Evolutionary conservation across 257 asterid species (phyloP).

Genomic region (Linaria vulgaris): DNA sequence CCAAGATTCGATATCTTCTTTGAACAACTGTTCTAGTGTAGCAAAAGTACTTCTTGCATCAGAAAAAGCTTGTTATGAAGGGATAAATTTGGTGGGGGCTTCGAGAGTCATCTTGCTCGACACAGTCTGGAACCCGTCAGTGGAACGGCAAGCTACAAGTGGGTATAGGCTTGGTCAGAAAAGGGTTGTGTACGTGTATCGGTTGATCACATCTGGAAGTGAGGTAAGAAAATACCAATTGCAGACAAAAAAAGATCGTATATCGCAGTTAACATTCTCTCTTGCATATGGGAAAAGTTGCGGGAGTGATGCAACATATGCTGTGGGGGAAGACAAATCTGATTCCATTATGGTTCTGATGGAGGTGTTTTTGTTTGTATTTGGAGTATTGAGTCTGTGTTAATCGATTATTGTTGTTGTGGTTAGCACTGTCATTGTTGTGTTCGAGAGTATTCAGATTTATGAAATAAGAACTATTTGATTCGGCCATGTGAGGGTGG

Average conservation of each 20-base stretch:
- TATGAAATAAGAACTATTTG: too few relatives aligned
- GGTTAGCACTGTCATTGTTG: too few relatives aligned
- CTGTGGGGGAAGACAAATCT: constrained; percentile 28
- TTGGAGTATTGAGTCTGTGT: too few relatives aligned
- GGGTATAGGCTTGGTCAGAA: constrained; percentile 57
- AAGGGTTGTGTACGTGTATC: constrained; percentile 49
- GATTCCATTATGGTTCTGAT: too few relatives aligned
- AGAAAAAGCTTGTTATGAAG: constrained; percentile 57
- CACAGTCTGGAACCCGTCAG: constrained; percentile 66
- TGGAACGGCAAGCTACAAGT: constrained; percentile 60
- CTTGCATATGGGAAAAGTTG: constrained; percentile 12
- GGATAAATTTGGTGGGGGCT: constrained; percentile 57
- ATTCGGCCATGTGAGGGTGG: too few relatives aligned
- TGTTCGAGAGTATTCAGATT: too few relatives aligned
- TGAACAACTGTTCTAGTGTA: constrained; percentile 42
- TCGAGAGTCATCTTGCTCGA: constrained; percentile 56
- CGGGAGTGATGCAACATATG: not conserved
- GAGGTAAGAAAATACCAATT: constrained; percentile 36
- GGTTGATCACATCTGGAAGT: constrained; percentile 45
- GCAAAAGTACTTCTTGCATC: constrained; percentile 66
- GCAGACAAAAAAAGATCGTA: constrained; percentile 40
- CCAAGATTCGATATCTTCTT: constrained; percentile 37
- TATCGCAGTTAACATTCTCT: constrained; percentile 48
- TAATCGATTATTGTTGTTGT: too few relatives aligned
- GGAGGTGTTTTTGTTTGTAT: too few relatives aligned